These are phyloP conservation scores for Colletotrichum lini DNA, from an alignment of 2,329 filamentous ascomycete species.

Conservation along the genomic window DNA sequence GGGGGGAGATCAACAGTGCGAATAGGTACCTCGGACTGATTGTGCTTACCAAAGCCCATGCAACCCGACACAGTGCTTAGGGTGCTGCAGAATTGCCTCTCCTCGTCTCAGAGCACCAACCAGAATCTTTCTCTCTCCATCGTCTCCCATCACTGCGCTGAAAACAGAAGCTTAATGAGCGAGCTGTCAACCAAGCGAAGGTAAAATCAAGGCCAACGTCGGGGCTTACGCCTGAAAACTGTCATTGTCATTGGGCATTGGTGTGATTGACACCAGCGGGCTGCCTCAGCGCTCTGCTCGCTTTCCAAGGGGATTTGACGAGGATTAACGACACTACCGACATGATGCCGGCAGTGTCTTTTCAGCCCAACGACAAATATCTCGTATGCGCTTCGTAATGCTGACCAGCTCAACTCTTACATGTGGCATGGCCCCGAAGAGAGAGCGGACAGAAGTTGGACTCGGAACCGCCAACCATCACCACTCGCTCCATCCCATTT, in stretches of 20 bases:
- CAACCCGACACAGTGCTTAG: not conserved
- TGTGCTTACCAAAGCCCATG: conserved; percentile 37
- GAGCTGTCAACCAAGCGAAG: not conserved
- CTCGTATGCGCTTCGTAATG: conserved; percentile 3
- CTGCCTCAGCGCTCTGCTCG: not conserved
- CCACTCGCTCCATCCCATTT: not conserved
- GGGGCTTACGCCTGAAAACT: conserved; percentile 1
- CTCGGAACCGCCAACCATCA: not conserved
- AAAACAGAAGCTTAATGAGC: not conserved
- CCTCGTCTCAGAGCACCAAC: not conserved
- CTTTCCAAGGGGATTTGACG: too few species aligned
- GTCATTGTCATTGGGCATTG: not conserved
- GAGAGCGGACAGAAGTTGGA: not conserved
- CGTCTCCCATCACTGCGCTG: not conserved
- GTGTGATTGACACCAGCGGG: too few species aligned
- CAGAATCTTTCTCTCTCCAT: not conserved
- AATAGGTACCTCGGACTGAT: too few species aligned
- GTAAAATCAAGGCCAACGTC: conserved; percentile 3
- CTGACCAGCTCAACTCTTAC: conserved; percentile 3
- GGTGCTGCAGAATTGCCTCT: conserved; percentile 15
- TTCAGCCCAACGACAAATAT: not conserved
- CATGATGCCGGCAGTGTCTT: too few species aligned
- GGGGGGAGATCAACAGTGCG: conserved; percentile 26
- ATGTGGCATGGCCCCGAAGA: not conserved
- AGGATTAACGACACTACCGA: too few species aligned